Evolutionary conservation across 129 eudicot genomes (phyloP).

Genomic region (Flaveria trinervia): DNA sequence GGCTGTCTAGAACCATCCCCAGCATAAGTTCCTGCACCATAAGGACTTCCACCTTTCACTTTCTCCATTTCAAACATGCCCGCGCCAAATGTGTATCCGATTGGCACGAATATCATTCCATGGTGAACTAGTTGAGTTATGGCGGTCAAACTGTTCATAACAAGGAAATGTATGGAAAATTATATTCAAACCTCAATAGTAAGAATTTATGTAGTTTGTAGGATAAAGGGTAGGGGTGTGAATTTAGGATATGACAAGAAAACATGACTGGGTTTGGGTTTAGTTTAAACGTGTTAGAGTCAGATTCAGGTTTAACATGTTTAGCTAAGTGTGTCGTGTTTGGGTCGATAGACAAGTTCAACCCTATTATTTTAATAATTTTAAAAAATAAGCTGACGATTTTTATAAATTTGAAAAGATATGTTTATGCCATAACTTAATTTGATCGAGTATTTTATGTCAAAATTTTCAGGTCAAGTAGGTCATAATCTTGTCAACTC

Average conservation of each 20-base stretch:
- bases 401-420: too few relatives aligned
- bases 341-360: neutral
- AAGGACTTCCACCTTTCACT: slow-evolving; percentile 88
- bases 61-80: slow-evolving; percentile 94
- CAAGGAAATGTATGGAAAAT: slow-evolving; percentile 9
- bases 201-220: neutral
- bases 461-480: neutral
- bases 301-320: too few relatives aligned
- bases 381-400: too few relatives aligned
- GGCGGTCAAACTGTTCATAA: slow-evolving; percentile 65
- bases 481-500: too few relatives aligned
- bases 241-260: neutral
- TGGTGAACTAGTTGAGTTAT: slow-evolving; percentile 86
- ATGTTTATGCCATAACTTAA: neutral
- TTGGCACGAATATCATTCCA: slow-evolving; percentile 88
- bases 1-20: slow-evolving; percentile 95
- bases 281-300: too few relatives aligned
- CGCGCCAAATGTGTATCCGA: slow-evolving; percentile 84
- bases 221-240: neutral
- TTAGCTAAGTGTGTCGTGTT: too few relatives aligned
- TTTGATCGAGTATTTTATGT: neutral
- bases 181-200: neutral
- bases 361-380: neutral
- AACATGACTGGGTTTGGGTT: neutral
- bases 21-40: slow-evolving; percentile 85